Evolutionary conservation across 2,329 filamentous ascomycete genomes (phyloP).

Genomic region (Nothophaeocryptopus gaeumannii): DNA sequence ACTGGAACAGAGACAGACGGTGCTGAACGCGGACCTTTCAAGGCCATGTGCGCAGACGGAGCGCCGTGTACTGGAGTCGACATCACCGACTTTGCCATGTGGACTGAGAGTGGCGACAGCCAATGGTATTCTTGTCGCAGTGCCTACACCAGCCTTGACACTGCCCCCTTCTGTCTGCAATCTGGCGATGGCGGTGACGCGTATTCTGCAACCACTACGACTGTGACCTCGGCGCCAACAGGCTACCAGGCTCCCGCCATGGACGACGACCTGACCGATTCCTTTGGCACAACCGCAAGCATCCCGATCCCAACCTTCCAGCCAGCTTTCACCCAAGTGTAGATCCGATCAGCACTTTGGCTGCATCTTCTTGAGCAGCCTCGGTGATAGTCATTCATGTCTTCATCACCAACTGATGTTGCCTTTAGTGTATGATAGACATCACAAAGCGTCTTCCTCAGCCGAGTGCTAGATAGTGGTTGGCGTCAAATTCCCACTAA

Average conservation of each 20-base stretch:
- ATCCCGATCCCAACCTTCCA: slow-evolving; percentile 44
- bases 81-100: slow-evolving; percentile 53
- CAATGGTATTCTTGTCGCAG: slow-evolving; percentile 49
- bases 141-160: slow-evolving; percentile 40
- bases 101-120: slow-evolving; percentile 46
- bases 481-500: neutral
- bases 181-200: slow-evolving; percentile 22
- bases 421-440: slow-evolving; percentile 2
- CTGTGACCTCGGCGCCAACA: slow-evolving; percentile 37
- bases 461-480: neutral
- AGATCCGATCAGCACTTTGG: slow-evolving; percentile 30
- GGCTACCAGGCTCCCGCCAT: slow-evolving; percentile 41
- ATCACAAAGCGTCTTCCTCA: neutral
- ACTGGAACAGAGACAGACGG: slow-evolving; percentile 54
- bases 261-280: slow-evolving; percentile 33
- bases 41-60: slow-evolving; percentile 50
- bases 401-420: neutral
- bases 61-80: slow-evolving; percentile 54
- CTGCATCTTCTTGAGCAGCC: neutral
- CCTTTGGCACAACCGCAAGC: slow-evolving; percentile 35
- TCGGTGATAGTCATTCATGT: neutral
- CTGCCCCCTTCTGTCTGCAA: slow-evolving; percentile 48
- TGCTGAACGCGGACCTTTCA: slow-evolving; percentile 51
- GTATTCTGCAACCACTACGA: slow-evolving; percentile 37
- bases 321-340: slow-evolving; percentile 41